phyloP scores from a whole-genome alignment of 257 asterid genomes.

The Rubia yunnanensis region DNA sequence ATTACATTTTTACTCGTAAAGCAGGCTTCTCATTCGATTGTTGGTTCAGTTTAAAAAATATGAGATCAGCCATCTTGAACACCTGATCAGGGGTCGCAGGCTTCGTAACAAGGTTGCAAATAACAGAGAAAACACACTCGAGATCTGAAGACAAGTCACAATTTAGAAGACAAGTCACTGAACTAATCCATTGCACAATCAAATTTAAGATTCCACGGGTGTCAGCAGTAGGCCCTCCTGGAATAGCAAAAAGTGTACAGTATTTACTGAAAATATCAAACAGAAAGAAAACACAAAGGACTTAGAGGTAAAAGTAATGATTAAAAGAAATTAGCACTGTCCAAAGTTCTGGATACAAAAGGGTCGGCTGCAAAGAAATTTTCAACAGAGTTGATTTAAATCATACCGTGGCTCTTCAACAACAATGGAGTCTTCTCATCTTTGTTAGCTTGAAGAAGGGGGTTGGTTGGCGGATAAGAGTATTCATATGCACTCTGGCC shows the following conservation, averaged over 20 bases:
- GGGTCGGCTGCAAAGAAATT: too few species aligned
- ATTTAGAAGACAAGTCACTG: too few species aligned
- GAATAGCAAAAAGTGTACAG: not conserved
- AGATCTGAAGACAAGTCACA: constrained; percentile 48
- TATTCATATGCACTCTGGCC: constrained; percentile 89
- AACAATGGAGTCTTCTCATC: constrained; percentile 88
- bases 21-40: constrained; percentile 72
- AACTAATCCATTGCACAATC: too few species aligned
- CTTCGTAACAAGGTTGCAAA: constrained; percentile 84
- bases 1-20: constrained; percentile 77
- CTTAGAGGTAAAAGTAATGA: not conserved
- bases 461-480: constrained; percentile 87
- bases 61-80: constrained; percentile 70
- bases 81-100: constrained; percentile 64
- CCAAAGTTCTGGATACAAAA: too few species aligned
- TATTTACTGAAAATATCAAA: not conserved
- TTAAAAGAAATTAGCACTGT: too few species aligned
- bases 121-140: constrained; percentile 75
- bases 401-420: constrained; percentile 82
- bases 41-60: constrained; percentile 62
- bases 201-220: constrained; percentile 76
- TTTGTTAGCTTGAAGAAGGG: constrained; percentile 50
- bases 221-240: constrained; percentile 98
- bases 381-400: not conserved
- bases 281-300: not conserved